Conservation (phyloP, 257 asterid genomes). For the Euphrasia confusa region DNA sequence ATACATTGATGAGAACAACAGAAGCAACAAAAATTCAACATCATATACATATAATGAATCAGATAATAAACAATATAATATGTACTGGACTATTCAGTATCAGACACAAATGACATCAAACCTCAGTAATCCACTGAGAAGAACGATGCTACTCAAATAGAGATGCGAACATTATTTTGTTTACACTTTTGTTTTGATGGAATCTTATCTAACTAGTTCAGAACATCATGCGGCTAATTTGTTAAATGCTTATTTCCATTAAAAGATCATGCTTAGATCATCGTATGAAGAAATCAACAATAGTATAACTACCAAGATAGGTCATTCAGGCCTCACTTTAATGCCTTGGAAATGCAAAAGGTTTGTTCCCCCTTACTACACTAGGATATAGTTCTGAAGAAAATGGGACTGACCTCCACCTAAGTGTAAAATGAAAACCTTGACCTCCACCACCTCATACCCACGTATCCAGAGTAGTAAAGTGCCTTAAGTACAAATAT, state of each 20-base stretch:
- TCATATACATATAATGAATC: slow-evolving; percentile 1
- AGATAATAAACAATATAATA: not conserved
- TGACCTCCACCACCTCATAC: slow-evolving; percentile 3
- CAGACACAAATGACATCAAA: slow-evolving; percentile 9
- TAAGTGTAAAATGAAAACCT: not conserved
- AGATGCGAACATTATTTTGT: too few relatives aligned
- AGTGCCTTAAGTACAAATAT: not conserved
- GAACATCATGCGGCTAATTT: not conserved
- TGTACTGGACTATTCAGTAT: not conserved
- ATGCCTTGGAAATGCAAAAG: not conserved
- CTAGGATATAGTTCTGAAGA: not conserved
- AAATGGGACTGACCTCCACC: not conserved
- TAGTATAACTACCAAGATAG: not conserved
- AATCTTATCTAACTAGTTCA: slow-evolving; percentile 2
- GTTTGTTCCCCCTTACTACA: not conserved
- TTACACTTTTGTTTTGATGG: too few relatives aligned
- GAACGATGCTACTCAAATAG: slow-evolving; percentile 7
- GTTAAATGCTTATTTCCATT: not conserved
- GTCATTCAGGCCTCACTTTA: not conserved
- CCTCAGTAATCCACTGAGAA: slow-evolving; percentile 12
- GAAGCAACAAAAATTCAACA: slow-evolving; percentile 11
- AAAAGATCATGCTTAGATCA: too few relatives aligned
- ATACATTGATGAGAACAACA: slow-evolving; percentile 16
- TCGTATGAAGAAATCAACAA: too few relatives aligned
- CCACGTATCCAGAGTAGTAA: not conserved